Evolutionary conservation across 352 stramenopile genomes (phyloP).

Genomic region (Phytophthora pluvialis): DNA sequence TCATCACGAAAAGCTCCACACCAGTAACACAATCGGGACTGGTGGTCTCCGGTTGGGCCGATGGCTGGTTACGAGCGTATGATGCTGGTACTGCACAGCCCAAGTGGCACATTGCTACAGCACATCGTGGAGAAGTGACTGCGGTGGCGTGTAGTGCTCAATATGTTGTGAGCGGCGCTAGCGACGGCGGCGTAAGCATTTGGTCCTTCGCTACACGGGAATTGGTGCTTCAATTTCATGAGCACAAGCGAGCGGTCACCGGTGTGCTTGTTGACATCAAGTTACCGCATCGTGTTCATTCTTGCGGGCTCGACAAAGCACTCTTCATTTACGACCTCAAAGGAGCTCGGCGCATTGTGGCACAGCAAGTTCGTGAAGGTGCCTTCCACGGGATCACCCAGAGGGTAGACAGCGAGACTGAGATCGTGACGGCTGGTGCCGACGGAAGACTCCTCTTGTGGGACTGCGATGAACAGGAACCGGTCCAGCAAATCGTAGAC

Average conservation of each 20-base stretch:
- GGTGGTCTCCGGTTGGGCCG: slow-evolving; percentile 73
- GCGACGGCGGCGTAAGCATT: slow-evolving; percentile 89
- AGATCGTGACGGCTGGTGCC: slow-evolving; percentile 88
- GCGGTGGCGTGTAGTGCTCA: slow-evolving; percentile 60
- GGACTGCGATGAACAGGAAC: slow-evolving; percentile 91
- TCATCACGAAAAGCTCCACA: slow-evolving; percentile 37
- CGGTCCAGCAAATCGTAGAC: slow-evolving; percentile 64
- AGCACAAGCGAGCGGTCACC: slow-evolving; percentile 87
- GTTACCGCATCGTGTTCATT: slow-evolving; percentile 88
- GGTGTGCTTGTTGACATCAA: slow-evolving; percentile 82
- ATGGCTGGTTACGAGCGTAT: slow-evolving; percentile 79
- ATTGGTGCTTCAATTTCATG: slow-evolving; percentile 91
- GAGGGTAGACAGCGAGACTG: slow-evolving; percentile 88
- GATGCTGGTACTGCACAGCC: slow-evolving; percentile 51
- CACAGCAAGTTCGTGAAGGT: slow-evolving; percentile 79
- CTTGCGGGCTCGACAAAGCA: slow-evolving; percentile 81
- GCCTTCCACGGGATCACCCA: slow-evolving; percentile 88
- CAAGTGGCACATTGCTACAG: slow-evolving; percentile 89
- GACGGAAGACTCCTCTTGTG: slow-evolving; percentile 89
- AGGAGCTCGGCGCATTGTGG: slow-evolving; percentile 80
- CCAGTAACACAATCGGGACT: slow-evolving; percentile 19
- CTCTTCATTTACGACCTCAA: slow-evolving; percentile 94
- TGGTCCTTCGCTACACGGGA: slow-evolving; percentile 87
- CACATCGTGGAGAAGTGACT: slow-evolving; percentile 87
- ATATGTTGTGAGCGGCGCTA: slow-evolving; percentile 85